phyloP scores from a whole-genome alignment of 805 yeast species.

The Starmerella etchellsii region DNA sequence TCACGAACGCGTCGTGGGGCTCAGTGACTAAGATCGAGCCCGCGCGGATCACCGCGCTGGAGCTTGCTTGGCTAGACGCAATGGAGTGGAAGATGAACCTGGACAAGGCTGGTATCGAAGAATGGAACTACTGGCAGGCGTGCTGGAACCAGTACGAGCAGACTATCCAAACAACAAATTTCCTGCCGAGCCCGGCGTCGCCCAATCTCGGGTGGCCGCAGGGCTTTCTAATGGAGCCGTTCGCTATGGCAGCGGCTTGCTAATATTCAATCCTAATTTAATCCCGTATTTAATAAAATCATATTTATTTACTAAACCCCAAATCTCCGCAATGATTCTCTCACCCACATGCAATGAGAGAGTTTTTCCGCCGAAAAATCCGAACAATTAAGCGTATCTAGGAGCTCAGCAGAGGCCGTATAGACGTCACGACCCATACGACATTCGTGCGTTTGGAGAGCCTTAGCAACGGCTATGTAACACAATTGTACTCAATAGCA shows the following conservation, averaged over 20 bases:
- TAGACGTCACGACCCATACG: too few relatives aligned
- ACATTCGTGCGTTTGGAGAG: too few relatives aligned
- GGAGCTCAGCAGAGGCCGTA: too few relatives aligned
- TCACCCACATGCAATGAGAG: too few relatives aligned
- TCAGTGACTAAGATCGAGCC: constrained; percentile 81
- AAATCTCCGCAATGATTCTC: too few relatives aligned
- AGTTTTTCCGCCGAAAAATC: too few relatives aligned
- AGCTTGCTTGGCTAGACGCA: constrained; percentile 49
- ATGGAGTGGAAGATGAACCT: constrained; percentile 14
- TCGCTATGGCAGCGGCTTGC: constrained; percentile 16
- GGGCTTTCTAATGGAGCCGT: constrained; percentile 8
- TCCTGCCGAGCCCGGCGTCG: constrained; percentile 8
- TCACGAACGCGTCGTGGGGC: constrained; percentile 89
- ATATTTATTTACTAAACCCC: too few relatives aligned
- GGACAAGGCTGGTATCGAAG: constrained; percentile 7
- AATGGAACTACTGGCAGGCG: constrained; percentile 17
- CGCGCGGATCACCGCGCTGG: constrained; percentile 47
- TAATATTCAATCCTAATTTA: not conserved
- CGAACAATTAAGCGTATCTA: too few relatives aligned
- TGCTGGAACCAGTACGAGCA: constrained; percentile 15
- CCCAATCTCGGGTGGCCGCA: constrained; percentile 4
- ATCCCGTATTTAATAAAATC: too few relatives aligned
- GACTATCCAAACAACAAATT: not conserved
- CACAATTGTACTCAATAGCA: too few relatives aligned
- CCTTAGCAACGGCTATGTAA: too few relatives aligned